Percentiles rank a stretch among this genome's conserved stretches.
Conservation (phyloP, 108 stramenopile species). For the Cyclotella baltica region DNA sequence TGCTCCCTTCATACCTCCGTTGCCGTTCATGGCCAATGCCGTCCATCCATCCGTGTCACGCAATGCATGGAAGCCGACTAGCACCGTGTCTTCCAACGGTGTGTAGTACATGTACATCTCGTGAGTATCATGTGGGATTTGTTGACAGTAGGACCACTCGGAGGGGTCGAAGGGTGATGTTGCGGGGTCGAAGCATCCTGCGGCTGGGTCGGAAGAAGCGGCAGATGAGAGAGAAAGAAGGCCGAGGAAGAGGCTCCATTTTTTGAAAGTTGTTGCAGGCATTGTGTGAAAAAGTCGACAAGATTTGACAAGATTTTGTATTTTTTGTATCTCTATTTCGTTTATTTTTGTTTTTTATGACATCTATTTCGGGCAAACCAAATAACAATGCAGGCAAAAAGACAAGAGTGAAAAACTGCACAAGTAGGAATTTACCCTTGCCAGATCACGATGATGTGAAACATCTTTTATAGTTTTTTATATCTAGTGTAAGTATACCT, state of each 20-base stretch:
- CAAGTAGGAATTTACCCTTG: no score
- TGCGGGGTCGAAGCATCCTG: slow-evolving; percentile 1
- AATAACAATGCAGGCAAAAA: no score
- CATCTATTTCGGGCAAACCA: no score
- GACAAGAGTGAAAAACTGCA: no score
- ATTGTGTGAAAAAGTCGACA: no score
- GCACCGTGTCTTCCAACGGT: slow-evolving; percentile 13
- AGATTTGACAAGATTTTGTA: no score
- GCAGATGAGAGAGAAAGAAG: neutral
- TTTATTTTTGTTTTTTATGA: no score
- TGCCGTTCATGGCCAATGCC: neutral
- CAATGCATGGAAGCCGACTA: slow-evolving; percentile 1
- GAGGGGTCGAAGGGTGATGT: neutral
- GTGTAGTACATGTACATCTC: slow-evolving; percentile 24
- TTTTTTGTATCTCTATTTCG: no score
- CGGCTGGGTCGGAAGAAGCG: neutral
- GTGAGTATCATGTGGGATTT: neutral
- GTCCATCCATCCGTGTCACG: slow-evolving; percentile 4
- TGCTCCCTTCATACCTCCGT: slow-evolving; percentile 20
- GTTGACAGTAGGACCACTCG: slow-evolving; percentile 17
- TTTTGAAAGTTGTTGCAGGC: neutral
- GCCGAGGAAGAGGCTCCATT: neutral
- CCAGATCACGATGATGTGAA: no score
- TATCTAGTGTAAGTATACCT: no score
- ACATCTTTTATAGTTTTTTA: no score